A percentile compares a stretch with the other conserved stretches of the same genome.
Evolutionary conservation across 768 basidiomycete genomes (phyloP).

Genomic region (Chalciporus piperatus): DNA sequence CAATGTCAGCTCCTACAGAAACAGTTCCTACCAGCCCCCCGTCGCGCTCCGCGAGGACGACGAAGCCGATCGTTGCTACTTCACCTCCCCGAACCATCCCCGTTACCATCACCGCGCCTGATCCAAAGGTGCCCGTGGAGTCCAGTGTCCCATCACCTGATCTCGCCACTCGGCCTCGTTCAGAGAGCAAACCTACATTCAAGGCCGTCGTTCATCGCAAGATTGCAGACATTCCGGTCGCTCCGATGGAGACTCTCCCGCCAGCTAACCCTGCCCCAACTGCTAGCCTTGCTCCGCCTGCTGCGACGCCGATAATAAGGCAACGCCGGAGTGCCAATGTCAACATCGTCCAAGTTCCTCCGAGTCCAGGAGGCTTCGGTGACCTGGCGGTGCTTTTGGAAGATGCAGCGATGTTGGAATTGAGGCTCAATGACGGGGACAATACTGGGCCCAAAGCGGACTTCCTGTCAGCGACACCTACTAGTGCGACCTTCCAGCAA

Average conservation of each 20-base stretch:
- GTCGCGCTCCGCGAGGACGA: background rate
- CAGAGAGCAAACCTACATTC: slow-evolving; percentile 35
- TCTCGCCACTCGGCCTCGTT: background rate
- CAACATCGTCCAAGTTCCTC: slow-evolving; percentile 32
- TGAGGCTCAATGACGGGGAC: slow-evolving; percentile 48
- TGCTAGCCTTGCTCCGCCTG: slow-evolving; percentile 14
- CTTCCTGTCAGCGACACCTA: slow-evolving; percentile 20
- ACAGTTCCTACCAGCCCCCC: background rate
- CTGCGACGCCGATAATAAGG: slow-evolving; percentile 26
- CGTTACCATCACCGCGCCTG: slow-evolving; percentile 3
- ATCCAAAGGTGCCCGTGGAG: slow-evolving; percentile 1
- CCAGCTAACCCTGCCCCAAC: slow-evolving; percentile 11
- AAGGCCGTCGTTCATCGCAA: slow-evolving; percentile 59
- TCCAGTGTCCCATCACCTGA: slow-evolving; percentile 11
- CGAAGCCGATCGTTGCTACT: background rate
- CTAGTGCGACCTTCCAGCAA: slow-evolving; percentile 21
- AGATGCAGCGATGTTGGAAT: slow-evolving; percentile 58
- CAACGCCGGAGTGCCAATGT: slow-evolving; percentile 28
- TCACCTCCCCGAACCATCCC: background rate
- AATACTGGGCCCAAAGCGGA: slow-evolving; percentile 3
- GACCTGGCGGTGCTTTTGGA: slow-evolving; percentile 55
- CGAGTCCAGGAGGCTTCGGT: slow-evolving; percentile 44
- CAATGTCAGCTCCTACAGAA: background rate
- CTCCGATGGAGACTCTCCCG: background rate
- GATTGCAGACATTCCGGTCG: slow-evolving; percentile 37